A percentile compares a stretch with the other conserved stretches of the same genome.
phyloP scores from a whole-genome alignment of 371 early-diverging fungal species.

The Capniomyces stellatus region DNA sequence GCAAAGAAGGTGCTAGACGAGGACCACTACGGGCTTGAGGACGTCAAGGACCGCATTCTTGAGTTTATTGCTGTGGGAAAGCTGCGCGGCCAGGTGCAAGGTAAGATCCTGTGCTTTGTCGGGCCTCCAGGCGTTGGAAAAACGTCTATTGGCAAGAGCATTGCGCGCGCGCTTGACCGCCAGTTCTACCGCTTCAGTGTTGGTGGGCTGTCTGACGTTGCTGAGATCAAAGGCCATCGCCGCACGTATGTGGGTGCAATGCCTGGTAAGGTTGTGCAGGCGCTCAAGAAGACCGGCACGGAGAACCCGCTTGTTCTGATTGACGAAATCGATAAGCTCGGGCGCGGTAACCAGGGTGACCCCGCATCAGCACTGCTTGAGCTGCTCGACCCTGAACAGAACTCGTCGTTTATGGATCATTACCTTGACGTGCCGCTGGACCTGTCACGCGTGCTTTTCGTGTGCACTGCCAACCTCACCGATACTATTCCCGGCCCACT shows the following conservation, averaged over 20 bases:
- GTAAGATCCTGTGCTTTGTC: conserved; percentile 87
- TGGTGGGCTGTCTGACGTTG: conserved; percentile 91
- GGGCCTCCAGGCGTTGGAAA: conserved; percentile 97
- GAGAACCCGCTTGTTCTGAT: conserved; percentile 93
- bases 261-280: conserved; percentile 98
- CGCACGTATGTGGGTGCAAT: conserved; percentile 97
- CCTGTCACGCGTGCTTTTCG: conserved; percentile 88
- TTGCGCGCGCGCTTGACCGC: conserved; percentile 82
- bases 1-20: conserved; percentile 78
- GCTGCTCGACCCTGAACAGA: conserved; percentile 92
- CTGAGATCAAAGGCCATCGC: conserved; percentile 96
- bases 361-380: conserved; percentile 92
- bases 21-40: conserved; percentile 96
- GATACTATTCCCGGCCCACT: conserved; percentile 94
- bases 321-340: conserved; percentile 95
- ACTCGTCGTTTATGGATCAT: conserved; percentile 88
- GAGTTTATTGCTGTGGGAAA: conserved; percentile 98
- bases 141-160: conserved; percentile 92
- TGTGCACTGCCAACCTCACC: conserved; percentile 90
- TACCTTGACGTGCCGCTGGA: conserved; percentile 97
- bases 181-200: conserved; percentile 93
- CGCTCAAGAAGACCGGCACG: conserved; percentile 90
- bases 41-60: conserved; percentile 93
- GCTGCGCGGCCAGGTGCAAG: conserved; percentile 81
- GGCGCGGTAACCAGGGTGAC: conserved; percentile 91